phyloP scores from a whole-genome alignment of 768 basidiomycete genomes.

The Termitomyces sp. region DNA sequence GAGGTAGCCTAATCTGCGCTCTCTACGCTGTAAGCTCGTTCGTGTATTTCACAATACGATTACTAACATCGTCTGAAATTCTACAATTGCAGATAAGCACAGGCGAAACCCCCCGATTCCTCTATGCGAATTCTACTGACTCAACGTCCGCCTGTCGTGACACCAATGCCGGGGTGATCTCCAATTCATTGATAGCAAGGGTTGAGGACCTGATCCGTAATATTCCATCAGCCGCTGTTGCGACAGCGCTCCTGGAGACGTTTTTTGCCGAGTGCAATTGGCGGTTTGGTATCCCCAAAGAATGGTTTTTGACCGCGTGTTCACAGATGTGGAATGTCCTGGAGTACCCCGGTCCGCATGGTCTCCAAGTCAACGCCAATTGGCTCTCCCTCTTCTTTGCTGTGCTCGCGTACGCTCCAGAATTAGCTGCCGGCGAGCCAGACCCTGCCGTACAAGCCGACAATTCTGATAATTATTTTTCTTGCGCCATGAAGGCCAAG shows the following conservation, averaged over 20 bases:
- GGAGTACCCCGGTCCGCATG: conserved; percentile 24
- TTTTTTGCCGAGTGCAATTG: conserved; percentile 47
- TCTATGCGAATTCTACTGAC: conserved; percentile 39
- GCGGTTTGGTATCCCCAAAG: conserved; percentile 47
- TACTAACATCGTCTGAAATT: not conserved
- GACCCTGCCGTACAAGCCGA: not conserved
- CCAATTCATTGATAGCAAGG: conserved; percentile 16
- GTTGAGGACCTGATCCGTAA: conserved; percentile 30
- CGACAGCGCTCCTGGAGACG: conserved; percentile 30
- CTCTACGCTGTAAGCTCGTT: conserved; percentile 36
- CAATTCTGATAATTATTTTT: conserved; percentile 29
- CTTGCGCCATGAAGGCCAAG: conserved; percentile 40
- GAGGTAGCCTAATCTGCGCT: conserved; percentile 43
- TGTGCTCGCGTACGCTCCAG: conserved; percentile 39
- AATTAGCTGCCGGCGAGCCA: not conserved
- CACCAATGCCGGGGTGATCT: conserved; percentile 17
- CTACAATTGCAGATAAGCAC: conserved; percentile 28
- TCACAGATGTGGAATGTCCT: conserved; percentile 44
- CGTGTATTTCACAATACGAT: not conserved
- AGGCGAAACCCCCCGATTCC: conserved; percentile 27
- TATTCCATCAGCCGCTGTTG: conserved; percentile 27
- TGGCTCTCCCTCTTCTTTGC: conserved; percentile 51
- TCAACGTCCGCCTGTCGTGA: conserved; percentile 25
- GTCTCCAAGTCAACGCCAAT: conserved; percentile 41
- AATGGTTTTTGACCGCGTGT: conserved; percentile 41